phyloP scores from a whole-genome alignment of 164 flowering plant species.

The Houttuynia cordata region DNA sequence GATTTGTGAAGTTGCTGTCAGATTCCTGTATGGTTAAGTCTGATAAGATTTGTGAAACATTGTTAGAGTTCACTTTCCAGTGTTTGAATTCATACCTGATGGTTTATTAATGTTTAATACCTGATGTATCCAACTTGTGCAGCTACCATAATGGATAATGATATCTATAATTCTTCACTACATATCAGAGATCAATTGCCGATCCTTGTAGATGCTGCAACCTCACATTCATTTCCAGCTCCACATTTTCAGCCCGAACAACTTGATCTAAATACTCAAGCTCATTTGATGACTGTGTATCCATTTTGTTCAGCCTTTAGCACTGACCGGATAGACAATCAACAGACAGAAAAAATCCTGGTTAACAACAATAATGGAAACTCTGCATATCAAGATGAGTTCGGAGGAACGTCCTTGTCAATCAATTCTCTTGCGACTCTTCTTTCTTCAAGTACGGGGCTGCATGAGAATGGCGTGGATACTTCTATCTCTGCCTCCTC shows the following conservation, averaged over 20 bases:
- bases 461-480: slow-evolving; percentile 22
- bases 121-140: not conserved
- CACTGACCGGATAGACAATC: slow-evolving; percentile 17
- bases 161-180: slow-evolving; percentile 11
- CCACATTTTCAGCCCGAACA: slow-evolving; percentile 20
- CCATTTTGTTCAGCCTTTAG: slow-evolving; percentile 26
- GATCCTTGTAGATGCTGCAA: slow-evolving; percentile 19
- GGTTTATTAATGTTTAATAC: not conserved
- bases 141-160: slow-evolving; percentile 24
- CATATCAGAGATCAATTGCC: slow-evolving; percentile 15
- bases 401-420: slow-evolving; percentile 21
- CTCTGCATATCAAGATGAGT: slow-evolving; percentile 18
- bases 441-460: slow-evolving; percentile 16
- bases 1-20: too few species aligned
- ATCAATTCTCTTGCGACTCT: slow-evolving; percentile 25
- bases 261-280: slow-evolving; percentile 20
- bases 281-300: slow-evolving; percentile 24
- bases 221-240: slow-evolving; percentile 16
- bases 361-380: slow-evolving; percentile 6
- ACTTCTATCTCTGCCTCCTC: slow-evolving; percentile 14
- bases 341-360: slow-evolving; percentile 9
- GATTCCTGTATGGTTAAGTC: too few species aligned
- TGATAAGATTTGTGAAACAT: too few species aligned
- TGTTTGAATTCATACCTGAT: too few species aligned
- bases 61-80: too few species aligned